A percentile compares a stretch with the other conserved stretches of the same genome.
phyloP scores from a whole-genome alignment of 2,329 filamentous ascomycete species.

The Trichoderma arundinaceum region DNA sequence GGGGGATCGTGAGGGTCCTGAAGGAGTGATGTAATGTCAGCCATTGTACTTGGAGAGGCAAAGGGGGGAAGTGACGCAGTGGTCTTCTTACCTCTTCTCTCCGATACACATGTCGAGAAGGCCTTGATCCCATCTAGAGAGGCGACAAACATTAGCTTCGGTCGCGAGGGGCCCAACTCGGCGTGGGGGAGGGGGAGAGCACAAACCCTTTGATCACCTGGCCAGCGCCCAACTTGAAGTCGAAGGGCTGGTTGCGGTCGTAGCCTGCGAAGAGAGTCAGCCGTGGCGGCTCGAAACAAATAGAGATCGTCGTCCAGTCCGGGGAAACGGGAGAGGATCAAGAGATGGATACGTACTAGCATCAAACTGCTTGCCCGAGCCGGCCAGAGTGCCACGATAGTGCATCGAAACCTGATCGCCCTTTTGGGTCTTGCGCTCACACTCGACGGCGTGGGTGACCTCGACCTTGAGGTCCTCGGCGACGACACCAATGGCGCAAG shows the following conservation, averaged over 20 bases:
- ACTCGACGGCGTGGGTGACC: slow-evolving; percentile 74
- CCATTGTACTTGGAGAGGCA: neutral
- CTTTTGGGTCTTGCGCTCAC: slow-evolving; percentile 74
- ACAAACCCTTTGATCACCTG: slow-evolving; percentile 86
- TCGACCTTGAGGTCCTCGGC: slow-evolving; percentile 76
- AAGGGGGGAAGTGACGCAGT: slow-evolving; percentile 1
- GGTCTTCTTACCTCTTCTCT: slow-evolving; percentile 69
- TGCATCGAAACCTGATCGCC: slow-evolving; percentile 86
- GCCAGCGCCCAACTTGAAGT: slow-evolving; percentile 78
- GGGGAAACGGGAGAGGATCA: neutral
- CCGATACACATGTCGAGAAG: slow-evolving; percentile 94
- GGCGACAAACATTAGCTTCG: slow-evolving; percentile 15
- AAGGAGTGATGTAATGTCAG: slow-evolving; percentile 35
- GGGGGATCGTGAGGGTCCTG: slow-evolving; percentile 86
- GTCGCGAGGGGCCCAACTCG: neutral
- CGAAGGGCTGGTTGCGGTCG: slow-evolving; percentile 75
- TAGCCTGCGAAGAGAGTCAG: slow-evolving; percentile 58
- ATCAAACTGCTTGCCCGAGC: slow-evolving; percentile 81
- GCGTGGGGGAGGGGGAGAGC: neutral
- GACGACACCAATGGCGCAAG: slow-evolving; percentile 56
- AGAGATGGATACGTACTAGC: slow-evolving; percentile 56
- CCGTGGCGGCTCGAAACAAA: neutral
- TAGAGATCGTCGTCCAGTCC: neutral
- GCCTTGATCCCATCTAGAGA: slow-evolving; percentile 81
- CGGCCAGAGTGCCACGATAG: slow-evolving; percentile 81